phyloP scores from a whole-genome alignment of 352 stramenopile species.

The Phytopythium ostracodes region DNA sequence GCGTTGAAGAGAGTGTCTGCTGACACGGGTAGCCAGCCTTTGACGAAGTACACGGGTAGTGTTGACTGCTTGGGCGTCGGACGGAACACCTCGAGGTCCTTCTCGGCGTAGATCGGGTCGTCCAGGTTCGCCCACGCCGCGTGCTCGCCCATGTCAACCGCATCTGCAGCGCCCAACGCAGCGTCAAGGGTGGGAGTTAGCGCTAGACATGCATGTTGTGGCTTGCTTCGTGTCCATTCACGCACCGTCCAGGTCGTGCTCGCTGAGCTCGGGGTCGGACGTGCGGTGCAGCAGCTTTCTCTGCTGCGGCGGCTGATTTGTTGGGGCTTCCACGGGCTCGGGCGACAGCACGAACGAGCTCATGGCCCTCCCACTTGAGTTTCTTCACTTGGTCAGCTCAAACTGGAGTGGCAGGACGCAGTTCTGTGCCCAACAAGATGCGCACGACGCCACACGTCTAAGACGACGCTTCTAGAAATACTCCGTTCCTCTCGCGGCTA shows the following conservation, averaged over 20 bases:
- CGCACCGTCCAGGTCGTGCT: conserved; percentile 44
- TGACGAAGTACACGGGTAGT: conserved; percentile 64
- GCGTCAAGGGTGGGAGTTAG: too few species aligned
- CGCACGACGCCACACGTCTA: too few species aligned
- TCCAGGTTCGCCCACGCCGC: conserved; percentile 54
- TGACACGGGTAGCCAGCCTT: conserved; percentile 66
- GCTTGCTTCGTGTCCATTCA: too few species aligned
- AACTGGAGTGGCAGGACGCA: neutral
- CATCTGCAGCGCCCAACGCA: too few species aligned
- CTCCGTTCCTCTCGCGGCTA: too few species aligned
- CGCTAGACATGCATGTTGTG: too few species aligned
- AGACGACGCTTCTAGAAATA: too few species aligned
- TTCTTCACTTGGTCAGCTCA: neutral
- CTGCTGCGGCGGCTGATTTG: conserved; percentile 9
- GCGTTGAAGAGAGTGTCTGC: conserved; percentile 68
- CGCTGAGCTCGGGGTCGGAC: conserved; percentile 61
- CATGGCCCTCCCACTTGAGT: too few species aligned
- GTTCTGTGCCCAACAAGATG: too few species aligned
- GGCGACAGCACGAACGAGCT: conserved; percentile 31
- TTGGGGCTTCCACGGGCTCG: neutral
- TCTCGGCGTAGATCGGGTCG: conserved; percentile 66
- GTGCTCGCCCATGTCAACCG: conserved; percentile 63
- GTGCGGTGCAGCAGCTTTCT: conserved; percentile 46
- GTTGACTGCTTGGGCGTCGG: conserved; percentile 42
- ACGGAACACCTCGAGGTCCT: conserved; percentile 72